Percentiles rank a stretch among this genome's conserved stretches.
Conservation (phyloP, 2,329 filamentous ascomycete species). For the Trichoderma atroviride region DNA sequence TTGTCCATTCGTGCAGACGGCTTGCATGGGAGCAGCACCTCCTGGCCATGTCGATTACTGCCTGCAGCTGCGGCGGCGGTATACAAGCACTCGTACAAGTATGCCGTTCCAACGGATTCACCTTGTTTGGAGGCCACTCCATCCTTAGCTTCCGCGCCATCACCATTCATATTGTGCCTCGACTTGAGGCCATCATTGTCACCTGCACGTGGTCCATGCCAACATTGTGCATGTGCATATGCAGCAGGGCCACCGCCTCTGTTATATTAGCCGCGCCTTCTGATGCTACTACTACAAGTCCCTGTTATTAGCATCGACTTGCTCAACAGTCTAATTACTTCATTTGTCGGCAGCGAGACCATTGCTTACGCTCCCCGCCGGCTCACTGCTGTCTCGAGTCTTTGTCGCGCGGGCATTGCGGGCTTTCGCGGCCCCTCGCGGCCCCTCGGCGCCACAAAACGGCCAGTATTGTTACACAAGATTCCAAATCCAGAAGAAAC, state of each 20-base stretch:
- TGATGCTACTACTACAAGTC: neutral
- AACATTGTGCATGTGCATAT: neutral
- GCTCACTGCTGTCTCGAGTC: neutral
- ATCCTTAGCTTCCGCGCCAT: neutral
- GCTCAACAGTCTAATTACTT: neutral
- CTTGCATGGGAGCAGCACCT: neutral
- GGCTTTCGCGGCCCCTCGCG: neutral
- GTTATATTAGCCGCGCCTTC: conserved; percentile 14
- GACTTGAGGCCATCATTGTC: neutral
- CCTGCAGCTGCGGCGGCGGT: neutral
- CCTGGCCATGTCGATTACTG: neutral
- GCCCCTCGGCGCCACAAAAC: neutral
- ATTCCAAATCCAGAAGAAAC: neutral
- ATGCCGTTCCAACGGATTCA: neutral
- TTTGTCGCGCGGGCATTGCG: neutral
- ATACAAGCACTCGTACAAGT: neutral
- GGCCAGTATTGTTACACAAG: neutral
- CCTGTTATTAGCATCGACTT: neutral
- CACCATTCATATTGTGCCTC: neutral
- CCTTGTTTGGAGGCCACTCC: neutral
- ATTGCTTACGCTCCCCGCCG: conserved; percentile 13
- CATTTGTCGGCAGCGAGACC: conserved; percentile 7
- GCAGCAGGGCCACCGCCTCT: neutral
- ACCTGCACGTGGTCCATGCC: neutral
- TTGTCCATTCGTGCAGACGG: neutral